Evolutionary conservation across 164 flowering plant genomes (phyloP).

Genomic region (Vitis labrusca): DNA sequence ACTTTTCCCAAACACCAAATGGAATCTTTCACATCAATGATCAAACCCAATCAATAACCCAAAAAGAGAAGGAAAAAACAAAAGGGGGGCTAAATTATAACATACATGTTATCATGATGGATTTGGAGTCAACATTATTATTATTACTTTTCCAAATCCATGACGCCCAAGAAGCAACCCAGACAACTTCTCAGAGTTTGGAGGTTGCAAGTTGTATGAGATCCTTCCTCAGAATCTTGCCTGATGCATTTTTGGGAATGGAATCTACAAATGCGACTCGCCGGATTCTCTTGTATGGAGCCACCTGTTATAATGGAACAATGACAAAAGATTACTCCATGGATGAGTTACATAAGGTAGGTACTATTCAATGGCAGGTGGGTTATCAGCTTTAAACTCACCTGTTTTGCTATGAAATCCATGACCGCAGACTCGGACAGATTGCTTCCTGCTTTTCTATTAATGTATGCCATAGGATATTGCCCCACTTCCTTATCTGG

Average conservation of each 20-base stretch:
- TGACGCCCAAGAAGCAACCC: not conserved
- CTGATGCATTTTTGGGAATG: slow-evolving; percentile 89
- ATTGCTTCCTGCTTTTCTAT: slow-evolving; percentile 57
- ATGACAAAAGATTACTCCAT: no score
- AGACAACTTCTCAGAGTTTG: slow-evolving; percentile 35
- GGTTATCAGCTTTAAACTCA: slow-evolving; percentile 8
- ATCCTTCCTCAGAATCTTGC: slow-evolving; percentile 93
- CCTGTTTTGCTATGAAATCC: slow-evolving; percentile 80
- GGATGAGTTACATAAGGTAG: no score
- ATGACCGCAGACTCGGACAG: slow-evolving; percentile 53
- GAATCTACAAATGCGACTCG: slow-evolving; percentile 66
- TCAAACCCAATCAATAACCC: no score
- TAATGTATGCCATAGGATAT: slow-evolving; percentile 89
- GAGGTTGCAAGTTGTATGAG: slow-evolving; percentile 82
- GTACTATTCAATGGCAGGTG: no score
- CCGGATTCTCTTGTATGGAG: slow-evolving; percentile 89
- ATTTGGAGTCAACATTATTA: no score
- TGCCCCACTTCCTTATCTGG: slow-evolving; percentile 92
- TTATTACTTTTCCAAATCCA: no score
- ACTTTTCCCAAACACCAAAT: no score
- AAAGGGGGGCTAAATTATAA: no score
- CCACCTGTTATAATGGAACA: slow-evolving; percentile 45
- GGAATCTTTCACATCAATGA: no score
- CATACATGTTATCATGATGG: no score
- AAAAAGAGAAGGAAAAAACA: no score